phyloP scores from a whole-genome alignment of 495 filamentous ascomycete genomes.

The Penicillium desertorum region DNA sequence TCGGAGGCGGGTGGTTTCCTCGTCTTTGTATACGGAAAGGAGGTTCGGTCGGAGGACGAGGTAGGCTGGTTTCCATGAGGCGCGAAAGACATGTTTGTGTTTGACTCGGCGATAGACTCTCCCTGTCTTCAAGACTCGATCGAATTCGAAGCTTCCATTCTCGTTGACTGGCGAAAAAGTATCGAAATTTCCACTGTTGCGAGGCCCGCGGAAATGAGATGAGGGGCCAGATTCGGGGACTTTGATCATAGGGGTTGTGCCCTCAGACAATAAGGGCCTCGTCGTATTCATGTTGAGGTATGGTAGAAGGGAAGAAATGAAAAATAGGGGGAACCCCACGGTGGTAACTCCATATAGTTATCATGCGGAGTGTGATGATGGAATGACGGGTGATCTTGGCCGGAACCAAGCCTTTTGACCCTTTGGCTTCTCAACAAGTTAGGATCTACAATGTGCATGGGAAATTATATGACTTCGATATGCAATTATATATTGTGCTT shows the following conservation, averaged over 20 bases:
- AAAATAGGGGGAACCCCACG: constrained; percentile 26
- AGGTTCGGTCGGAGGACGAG: constrained; percentile 89
- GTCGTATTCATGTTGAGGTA: constrained; percentile 27
- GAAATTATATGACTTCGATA: background rate
- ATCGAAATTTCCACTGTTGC: constrained; percentile 57
- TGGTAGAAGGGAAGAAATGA: constrained; percentile 1
- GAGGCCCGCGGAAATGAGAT: constrained; percentile 17
- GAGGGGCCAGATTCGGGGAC: constrained; percentile 27
- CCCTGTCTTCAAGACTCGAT: constrained; percentile 86
- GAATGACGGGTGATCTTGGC: constrained; percentile 8
- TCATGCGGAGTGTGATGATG: constrained; percentile 15
- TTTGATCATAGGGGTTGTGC: constrained; percentile 32
- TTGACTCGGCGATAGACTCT: constrained; percentile 82
- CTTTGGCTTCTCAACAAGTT: constrained; percentile 2
- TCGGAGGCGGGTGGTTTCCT: constrained; percentile 82
- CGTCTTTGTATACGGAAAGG: constrained; percentile 93
- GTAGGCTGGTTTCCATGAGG: constrained; percentile 81
- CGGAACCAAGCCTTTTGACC: constrained; percentile 14
- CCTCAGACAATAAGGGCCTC: constrained; percentile 28
- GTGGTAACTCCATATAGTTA: constrained; percentile 12
- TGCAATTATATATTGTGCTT: background rate
- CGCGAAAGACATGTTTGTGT: constrained; percentile 81
- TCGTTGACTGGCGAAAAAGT: constrained; percentile 82
- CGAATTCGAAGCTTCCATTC: constrained; percentile 93
- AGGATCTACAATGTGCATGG: constrained; percentile 3